Conservation (phyloP, 176 grass and related monocot genomes). For the Chrysopogon serrulatus region DNA sequence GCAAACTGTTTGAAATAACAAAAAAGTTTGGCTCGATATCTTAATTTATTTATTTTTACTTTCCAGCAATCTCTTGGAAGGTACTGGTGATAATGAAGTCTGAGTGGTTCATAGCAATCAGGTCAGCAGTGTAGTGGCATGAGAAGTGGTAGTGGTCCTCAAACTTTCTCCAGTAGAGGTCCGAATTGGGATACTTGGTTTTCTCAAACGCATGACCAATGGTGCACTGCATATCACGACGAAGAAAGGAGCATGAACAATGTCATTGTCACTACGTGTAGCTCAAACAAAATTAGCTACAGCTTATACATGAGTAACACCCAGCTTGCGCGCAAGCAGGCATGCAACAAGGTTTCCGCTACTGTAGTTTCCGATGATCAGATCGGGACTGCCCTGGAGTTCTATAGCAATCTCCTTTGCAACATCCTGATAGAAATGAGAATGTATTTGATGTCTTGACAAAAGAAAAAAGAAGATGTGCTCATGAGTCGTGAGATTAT, state of each 20-base stretch:
- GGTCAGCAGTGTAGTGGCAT: slow-evolving; percentile 91
- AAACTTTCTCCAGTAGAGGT: slow-evolving; percentile 97
- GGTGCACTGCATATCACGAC: slow-evolving; percentile 59
- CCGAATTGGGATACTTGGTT: slow-evolving; percentile 97
- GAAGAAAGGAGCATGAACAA: slow-evolving; percentile 22
- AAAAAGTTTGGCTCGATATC: no score
- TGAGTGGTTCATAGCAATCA: slow-evolving; percentile 95
- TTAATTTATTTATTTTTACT: slow-evolving; percentile 14
- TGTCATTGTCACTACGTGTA: no score
- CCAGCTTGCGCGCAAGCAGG: slow-evolving; percentile 85
- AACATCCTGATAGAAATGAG: slow-evolving; percentile 61
- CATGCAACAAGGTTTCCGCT: slow-evolving; percentile 96
- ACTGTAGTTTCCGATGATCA: slow-evolving; percentile 98
- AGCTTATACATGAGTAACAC: slow-evolving; percentile 70
- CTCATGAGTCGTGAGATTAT: no score
- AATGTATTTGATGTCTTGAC: neutral
- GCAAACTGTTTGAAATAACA: no score
- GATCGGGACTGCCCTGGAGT: slow-evolving; percentile 78
- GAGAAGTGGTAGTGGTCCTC: slow-evolving; percentile 99
- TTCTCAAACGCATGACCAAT: slow-evolving; percentile 98
- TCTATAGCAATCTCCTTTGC: slow-evolving; percentile 90
- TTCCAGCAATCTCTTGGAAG: slow-evolving; percentile 99
- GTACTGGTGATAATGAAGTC: slow-evolving; percentile 99
- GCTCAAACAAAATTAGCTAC: neutral
- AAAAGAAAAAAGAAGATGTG: no score